Base-by-base conservation (phyloP, 345 rosid species). In the Firmiana major region DNA sequence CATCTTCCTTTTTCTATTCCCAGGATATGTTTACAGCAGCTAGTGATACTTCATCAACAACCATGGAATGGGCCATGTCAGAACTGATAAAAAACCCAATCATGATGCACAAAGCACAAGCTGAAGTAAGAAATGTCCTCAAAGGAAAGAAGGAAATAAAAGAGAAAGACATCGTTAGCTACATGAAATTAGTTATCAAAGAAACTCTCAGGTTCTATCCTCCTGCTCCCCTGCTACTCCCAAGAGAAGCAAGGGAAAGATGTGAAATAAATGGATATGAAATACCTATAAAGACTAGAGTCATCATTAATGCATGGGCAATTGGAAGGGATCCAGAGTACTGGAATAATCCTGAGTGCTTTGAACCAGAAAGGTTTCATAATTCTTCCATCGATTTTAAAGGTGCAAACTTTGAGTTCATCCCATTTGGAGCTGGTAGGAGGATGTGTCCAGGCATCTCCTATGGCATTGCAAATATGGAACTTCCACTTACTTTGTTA, bases 291-390 rank as follows among this genome's bases (percentile, higher is more conserved):
- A 70, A 77, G 48, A 76, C 86, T 24, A 74, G 70, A 63, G 43
- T 83, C 55, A n/a, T 80, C 16, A 48, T 77, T 11, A 80, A 83
- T 73, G 65, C 43, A 26, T 80, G 80, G 80, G 82, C 80, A 19
- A 78, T 83, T 46, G 78, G 69, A 21, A 81, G 86, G 43, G 84
- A 83, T 74, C 81, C 86, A 4, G 73, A 62, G 19, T 63, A 31
- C 10, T 83, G 81, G 81, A 34, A 17, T 5, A 67, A 71, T 21
- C 75, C 83, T 57, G 70, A 76, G 31, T 17, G 53, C 58, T 73
- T 62, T 7, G 53, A 48, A 2, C 62, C 80, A 15, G 72, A 70
- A 45, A 54, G 83, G 43, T 76, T 80, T 31, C 64, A 16, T 19
- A 26, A 68, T 19, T 31, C 65, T 64, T 63, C 81, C 21, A 7